Base-by-base conservation (phyloP, 2,329 filamentous ascomycete genomes). In the Sporothrix luriei region DNA sequence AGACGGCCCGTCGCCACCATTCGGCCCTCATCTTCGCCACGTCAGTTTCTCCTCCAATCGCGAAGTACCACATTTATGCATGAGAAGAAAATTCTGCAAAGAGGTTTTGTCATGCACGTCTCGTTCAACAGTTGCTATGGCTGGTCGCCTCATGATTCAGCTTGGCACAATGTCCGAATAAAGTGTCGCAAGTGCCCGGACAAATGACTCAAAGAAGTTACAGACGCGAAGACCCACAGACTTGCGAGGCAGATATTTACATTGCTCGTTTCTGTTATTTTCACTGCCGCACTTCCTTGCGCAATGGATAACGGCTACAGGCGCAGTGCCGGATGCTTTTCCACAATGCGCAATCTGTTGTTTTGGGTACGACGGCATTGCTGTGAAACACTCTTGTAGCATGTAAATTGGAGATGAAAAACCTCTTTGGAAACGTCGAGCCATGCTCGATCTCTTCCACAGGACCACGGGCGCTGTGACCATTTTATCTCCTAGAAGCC, bases 81-180 rank as follows among this genome's bases (percentile, higher is more conserved):
- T 3, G n/a, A 51, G 40, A 66, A n/a, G 33, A 66, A 66, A 54
- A 66, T 33, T 54, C 49, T 66, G 64, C 43, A 55, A 54, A 66
- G 49, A 66, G n/a, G 46, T 66, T 66, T 66, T 29, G n/a, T 19
- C 14, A 11, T 14, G 40, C 7, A 4, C 13, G 7, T 2, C 33
- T 13, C 33, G 21, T 19, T 59, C 29, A 33, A 33, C 5, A 6
- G 6, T 4, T 4, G 14, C n/a, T 10, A 24, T 24, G 29, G 11
- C 7, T 43, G n/a, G 19, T 29, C 0, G 24, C n/a, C 38, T 61
- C 57, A 46, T 38, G 38, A 46, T 43, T n/a, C 21, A 26, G 21
- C 57, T 38, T 26, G n/a, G 19, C 38, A 26, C 7, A 13, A 24
- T 16, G 38, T n/a, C 9, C 13, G 4, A 6, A 4, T 16, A 55